A percentile compares a stretch with the other conserved stretches of the same genome.
These are phyloP conservation scores for Metarhizium robertsii DNA, from an alignment of 2,329 filamentous ascomycete species.

Conservation along the genomic window DNA sequence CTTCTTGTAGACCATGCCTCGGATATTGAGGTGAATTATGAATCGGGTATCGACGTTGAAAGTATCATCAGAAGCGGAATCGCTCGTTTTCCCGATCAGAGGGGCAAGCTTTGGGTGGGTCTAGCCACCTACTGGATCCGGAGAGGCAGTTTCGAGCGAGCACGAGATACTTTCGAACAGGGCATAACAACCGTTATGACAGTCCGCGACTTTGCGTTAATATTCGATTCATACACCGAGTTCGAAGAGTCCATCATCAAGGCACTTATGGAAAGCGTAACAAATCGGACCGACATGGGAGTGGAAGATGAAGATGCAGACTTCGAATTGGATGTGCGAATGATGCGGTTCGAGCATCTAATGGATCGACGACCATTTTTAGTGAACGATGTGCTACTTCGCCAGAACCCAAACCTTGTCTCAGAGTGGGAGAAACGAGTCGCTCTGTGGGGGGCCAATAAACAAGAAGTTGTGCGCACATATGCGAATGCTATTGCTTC, in stretches of 20 bases:
- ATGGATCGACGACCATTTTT: conserved; percentile 96
- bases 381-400: conserved; percentile 86
- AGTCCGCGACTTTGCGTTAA: conserved; percentile 89
- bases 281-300: conserved; percentile 68
- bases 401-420: conserved; percentile 95
- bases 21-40: conserved; percentile 71
- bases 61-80: conserved; percentile 90
- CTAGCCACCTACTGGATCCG: conserved; percentile 96
- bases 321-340: conserved; percentile 88
- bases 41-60: conserved; percentile 81
- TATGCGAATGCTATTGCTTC: conserved; percentile 91
- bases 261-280: conserved; percentile 80
- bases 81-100: conserved; percentile 80
- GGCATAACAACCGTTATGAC: conserved; percentile 98
- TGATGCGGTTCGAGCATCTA: conserved; percentile 95
- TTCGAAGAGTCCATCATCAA: conserved; percentile 95
- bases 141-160: conserved; percentile 82
- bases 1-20: conserved; percentile 84
- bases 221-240: conserved; percentile 94
- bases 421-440: conserved; percentile 96
- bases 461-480: conserved; percentile 81
- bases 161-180: conserved; percentile 89
- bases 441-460: conserved; percentile 91
- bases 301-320: conserved; percentile 74
- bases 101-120: conserved; percentile 90